Evolutionary conservation across 2,329 filamentous ascomycete genomes (phyloP).

Genomic region (Pseudogymnoascus sp.): DNA sequence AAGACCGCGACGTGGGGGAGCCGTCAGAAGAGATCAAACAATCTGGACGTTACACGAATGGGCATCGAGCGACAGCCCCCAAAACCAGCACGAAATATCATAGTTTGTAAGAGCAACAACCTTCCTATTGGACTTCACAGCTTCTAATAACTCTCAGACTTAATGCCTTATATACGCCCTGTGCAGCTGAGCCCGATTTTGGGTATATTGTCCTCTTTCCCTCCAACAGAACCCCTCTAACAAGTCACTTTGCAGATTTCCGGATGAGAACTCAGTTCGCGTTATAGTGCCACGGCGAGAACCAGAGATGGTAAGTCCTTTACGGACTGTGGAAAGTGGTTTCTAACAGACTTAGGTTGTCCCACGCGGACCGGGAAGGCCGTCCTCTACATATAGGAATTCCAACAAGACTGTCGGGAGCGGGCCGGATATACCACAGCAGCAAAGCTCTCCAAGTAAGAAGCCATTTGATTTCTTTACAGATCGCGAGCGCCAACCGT

Average conservation of each 20-base stretch:
- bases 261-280: background rate
- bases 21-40: background rate
- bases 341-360: background rate
- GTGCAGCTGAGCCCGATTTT: slow-evolving; percentile 5
- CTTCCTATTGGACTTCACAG: background rate
- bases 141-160: background rate
- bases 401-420: background rate
- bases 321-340: background rate
- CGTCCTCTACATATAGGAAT: background rate
- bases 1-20: background rate
- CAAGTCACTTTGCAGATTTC: background rate
- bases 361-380: background rate
- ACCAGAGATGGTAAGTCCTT: slow-evolving; percentile 1
- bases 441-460: background rate
- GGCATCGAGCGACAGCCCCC: background rate
- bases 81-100: background rate
- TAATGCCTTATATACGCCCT: background rate
- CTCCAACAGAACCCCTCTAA: background rate
- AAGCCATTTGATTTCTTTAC: background rate
- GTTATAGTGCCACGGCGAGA: background rate
- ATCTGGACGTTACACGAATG: background rate
- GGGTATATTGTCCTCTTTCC: background rate
- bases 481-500: background rate
- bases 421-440: background rate
- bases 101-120: background rate